Evolutionary conservation across 2,329 filamentous ascomycete species (phyloP).

Genomic region (Clathrospora elynae): DNA sequence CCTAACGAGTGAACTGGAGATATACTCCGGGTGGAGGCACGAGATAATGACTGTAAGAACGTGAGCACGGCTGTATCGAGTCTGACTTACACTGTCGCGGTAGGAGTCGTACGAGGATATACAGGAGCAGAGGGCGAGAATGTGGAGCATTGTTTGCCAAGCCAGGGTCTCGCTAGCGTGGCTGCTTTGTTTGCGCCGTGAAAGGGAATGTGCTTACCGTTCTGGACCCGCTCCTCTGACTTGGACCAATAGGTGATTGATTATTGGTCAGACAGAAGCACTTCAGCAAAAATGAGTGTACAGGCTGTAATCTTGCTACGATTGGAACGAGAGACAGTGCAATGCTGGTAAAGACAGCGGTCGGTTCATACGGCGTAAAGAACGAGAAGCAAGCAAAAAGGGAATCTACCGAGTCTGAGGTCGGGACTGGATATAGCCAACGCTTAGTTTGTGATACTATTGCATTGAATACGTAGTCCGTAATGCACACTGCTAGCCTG

Average conservation of each 20-base stretch:
- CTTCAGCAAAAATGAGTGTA: neutral
- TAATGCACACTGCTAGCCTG: slow-evolving; percentile 12
- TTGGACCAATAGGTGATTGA: neutral
- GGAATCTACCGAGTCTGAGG: neutral
- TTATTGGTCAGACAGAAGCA: neutral
- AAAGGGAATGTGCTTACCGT: slow-evolving; percentile 21
- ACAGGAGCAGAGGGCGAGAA: slow-evolving; percentile 12
- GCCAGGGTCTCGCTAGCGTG: slow-evolving; percentile 23
- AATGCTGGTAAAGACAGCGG: neutral
- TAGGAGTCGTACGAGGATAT: slow-evolving; percentile 18
- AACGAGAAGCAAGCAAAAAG: neutral
- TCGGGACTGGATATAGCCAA: slow-evolving; percentile 7
- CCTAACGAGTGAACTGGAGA: slow-evolving; percentile 46
- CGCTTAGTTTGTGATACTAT: slow-evolving; percentile 25
- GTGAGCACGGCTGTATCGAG: slow-evolving; percentile 11
- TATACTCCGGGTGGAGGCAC: slow-evolving; percentile 30
- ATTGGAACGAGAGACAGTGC: neutral
- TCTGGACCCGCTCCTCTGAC: slow-evolving; percentile 12
- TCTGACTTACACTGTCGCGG: slow-evolving; percentile 16
- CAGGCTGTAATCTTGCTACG: neutral
- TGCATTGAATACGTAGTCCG: slow-evolving; percentile 22
- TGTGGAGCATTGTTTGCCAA: slow-evolving; percentile 35
- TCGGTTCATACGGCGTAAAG: neutral
- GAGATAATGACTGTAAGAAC: slow-evolving; percentile 27
- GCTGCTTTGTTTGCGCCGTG: slow-evolving; percentile 22